phyloP scores from a whole-genome alignment of 148 eudicot species.

The Polygonum maritimum region DNA sequence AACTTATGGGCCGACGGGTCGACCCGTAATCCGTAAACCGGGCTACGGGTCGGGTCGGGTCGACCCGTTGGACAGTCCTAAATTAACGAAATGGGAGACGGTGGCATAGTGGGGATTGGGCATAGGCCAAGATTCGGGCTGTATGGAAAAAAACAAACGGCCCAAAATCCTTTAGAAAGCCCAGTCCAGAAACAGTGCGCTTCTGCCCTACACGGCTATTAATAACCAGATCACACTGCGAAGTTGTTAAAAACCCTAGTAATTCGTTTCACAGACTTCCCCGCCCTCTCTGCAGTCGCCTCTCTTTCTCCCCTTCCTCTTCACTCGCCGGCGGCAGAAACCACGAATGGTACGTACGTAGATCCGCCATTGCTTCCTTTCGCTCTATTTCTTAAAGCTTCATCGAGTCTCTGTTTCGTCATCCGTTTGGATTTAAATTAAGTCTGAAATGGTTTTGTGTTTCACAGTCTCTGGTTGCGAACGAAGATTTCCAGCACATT shows the following conservation, averaged over 20 bases:
- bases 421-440: not conserved
- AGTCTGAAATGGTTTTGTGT: not conserved
- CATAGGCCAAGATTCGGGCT: not conserved
- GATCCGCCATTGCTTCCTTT: not conserved
- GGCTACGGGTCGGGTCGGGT: too few species aligned
- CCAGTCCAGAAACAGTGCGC: not conserved
- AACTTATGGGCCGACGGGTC: too few species aligned
- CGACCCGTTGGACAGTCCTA: too few species aligned
- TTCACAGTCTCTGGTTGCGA: conserved; percentile 40
- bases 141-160: not conserved
- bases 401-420: not conserved
- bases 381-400: not conserved
- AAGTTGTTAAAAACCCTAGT: not conserved
- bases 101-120: too few species aligned
- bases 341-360: not conserved
- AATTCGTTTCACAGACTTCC: not conserved
- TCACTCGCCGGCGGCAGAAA: not conserved
- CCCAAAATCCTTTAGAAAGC: not conserved
- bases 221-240: not conserved
- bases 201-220: not conserved
- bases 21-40: too few species aligned
- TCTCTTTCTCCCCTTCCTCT: not conserved
- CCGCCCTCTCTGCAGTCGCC: not conserved
- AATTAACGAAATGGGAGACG: too few species aligned
- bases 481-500: conserved; percentile 77